These are phyloP conservation scores for Coccomyxa sp. DNA, from an alignment of 139 green algal species.

Conservation along the genomic window DNA sequence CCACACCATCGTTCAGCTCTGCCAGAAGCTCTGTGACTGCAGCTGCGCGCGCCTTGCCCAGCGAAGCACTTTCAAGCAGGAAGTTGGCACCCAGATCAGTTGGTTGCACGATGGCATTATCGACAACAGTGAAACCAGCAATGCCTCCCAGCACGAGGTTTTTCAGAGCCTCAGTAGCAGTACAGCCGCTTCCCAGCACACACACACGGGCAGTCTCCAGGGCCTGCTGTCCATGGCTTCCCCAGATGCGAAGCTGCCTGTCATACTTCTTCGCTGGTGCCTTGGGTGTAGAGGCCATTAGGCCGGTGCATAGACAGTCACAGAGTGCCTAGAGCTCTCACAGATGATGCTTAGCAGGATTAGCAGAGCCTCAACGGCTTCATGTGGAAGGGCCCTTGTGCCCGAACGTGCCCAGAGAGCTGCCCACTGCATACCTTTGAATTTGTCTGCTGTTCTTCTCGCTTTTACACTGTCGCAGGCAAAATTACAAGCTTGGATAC, in stretches of 20 bases:
- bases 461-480: too few species aligned
- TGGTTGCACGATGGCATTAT: constrained; percentile 62
- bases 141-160: constrained; percentile 97
- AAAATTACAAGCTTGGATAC: too few species aligned
- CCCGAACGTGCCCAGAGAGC: too few species aligned
- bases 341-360: too few species aligned
- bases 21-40: constrained; percentile 74
- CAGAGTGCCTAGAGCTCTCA: too few species aligned
- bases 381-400: too few species aligned
- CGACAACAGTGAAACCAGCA: constrained; percentile 89
- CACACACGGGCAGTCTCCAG: constrained; percentile 65
- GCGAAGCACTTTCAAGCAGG: constrained; percentile 50
- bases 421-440: too few species aligned
- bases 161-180: constrained; percentile 90
- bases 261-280: constrained; percentile 69
- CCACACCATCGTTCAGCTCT: constrained; percentile 87
- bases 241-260: constrained; percentile 86
- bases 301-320: too few species aligned
- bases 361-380: too few species aligned
- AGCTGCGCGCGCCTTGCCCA: constrained; percentile 68
- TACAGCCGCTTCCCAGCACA: constrained; percentile 64
- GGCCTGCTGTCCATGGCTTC: constrained; percentile 71
- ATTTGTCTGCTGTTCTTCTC: too few species aligned
- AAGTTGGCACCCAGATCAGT: constrained; percentile 95
- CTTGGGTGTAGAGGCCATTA: too few species aligned